Evolutionary conservation across 2,329 filamentous ascomycete species (phyloP).

Genomic region (Alternaria ventricosa): DNA sequence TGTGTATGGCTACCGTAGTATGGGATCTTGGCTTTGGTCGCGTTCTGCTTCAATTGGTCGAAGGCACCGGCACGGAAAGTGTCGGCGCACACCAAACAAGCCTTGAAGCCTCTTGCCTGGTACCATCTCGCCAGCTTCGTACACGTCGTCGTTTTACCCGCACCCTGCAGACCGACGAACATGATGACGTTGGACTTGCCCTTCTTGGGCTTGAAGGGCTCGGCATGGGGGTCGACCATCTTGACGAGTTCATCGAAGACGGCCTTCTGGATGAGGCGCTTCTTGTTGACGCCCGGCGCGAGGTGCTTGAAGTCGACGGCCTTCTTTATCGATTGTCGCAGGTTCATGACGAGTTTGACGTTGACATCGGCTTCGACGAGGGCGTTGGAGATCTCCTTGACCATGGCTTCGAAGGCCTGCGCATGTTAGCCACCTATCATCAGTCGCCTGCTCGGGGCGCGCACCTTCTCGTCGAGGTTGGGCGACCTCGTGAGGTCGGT

Average conservation of each 20-base stretch:
- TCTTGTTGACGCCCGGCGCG: conserved; percentile 93
- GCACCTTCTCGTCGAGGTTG: conserved; percentile 94
- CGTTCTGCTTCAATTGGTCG: conserved; percentile 98
- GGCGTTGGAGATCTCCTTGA: conserved; percentile 96
- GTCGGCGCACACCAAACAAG: conserved; percentile 94
- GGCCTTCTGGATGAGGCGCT: conserved; percentile 95
- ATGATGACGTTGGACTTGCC: conserved; percentile 97
- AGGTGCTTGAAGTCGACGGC: conserved; percentile 95
- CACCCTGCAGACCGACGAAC: conserved; percentile 98
- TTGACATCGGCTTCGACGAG: conserved; percentile 98
- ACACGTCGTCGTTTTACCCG: conserved; percentile 97
- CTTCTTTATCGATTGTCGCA: conserved; percentile 90
- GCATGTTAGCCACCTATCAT: conserved; percentile 46
- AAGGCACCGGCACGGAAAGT: conserved; percentile 99
- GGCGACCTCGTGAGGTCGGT: conserved; percentile 88
- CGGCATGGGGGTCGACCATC: conserved; percentile 92
- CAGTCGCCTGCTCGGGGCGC: conserved; percentile 6
- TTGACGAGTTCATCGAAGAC: conserved; percentile 97
- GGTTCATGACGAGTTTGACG: conserved; percentile 85
- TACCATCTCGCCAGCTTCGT: conserved; percentile 97
- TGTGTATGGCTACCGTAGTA: conserved; percentile 98
- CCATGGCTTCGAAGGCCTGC: conserved; percentile 94
- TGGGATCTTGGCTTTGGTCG: conserved; percentile 97
- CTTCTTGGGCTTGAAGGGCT: conserved; percentile 96
- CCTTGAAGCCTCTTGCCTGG: conserved; percentile 88